Evolutionary conservation across 331 rosid species (phyloP), one percentile per base, ranked within the genome.

Genomic region (Saraca asoca): DNA sequence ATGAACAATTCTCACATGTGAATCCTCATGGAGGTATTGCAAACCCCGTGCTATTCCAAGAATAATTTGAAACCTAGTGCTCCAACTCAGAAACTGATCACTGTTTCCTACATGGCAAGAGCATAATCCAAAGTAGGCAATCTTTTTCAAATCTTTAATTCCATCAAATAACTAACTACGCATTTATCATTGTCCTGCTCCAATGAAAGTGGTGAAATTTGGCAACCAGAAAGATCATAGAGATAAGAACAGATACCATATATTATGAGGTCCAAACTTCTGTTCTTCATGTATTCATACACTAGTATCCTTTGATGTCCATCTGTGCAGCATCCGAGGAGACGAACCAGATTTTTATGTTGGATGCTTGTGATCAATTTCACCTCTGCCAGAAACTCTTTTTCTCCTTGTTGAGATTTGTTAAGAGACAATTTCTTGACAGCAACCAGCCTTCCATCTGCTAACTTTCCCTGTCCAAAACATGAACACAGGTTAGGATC

Each of bases 1-100:
- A 64, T 92, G 98, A 62, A 92, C 81, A 62, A 92, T 89, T 84
- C 96, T 75, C 8, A 83, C 17, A 14, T 89, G 95, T 6, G 95
- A 92, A 78, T 92, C 98, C 77, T 87, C 96, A 2, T 92, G 96
- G 57, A 89, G 85, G 72, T 89, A 92, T 68, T 92, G 98, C 80
- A 92, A 76, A 45, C 98, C 96, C 60, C 87, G 75, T 18, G 95
- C 96, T 62, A 87, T 79, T 51, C 98, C 98, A 15, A 82, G 72
- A 64, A 89, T 92, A 57, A 92, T 89, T 71, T 87, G 91, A 70
- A 77, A 79, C 75, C 95, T 82, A 11, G 78, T 81, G 55, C 78
- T 81, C 96, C 96, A 87, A 54, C 78, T 80, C 58, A 92, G 78
- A 78, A 82, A 84, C 37, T 69, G 84, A 51, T 76, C 85, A 44